phyloP scores from a whole-genome alignment of 306 rosid species.

The Malus domestica region ASM211411v1 NC_041800.1:17796001-17796500 shows the following conservation, averaged over 20 bases:
- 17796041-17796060: background rate
- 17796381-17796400: background rate
- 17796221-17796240: conserved; percentile 61
- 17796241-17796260: conserved; percentile 98
- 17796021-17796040: conserved; percentile 34
- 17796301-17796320: background rate
- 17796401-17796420: background rate
- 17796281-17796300: background rate
- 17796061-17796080: background rate
- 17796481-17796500: conserved; percentile 73
- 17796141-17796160: background rate
- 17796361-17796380: conserved; percentile 6
- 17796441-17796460: conserved; percentile 59
- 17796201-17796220: conserved; percentile 76
- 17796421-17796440: conserved; percentile 49
- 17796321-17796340: background rate
- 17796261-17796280: conserved; percentile 49
- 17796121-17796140: background rate
- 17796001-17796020: conserved; percentile 97
- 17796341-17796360: background rate
- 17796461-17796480: conserved; percentile 82
- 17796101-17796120: background rate
- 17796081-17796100: background rate
- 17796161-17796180: conserved; percentile 44
- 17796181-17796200: conserved; percentile 93